Evolutionary conservation across 2,329 filamentous ascomycete genomes (phyloP), one percentile per base, ranked within the genome.

Genomic region (Neofusicoccum ribis): DNA sequence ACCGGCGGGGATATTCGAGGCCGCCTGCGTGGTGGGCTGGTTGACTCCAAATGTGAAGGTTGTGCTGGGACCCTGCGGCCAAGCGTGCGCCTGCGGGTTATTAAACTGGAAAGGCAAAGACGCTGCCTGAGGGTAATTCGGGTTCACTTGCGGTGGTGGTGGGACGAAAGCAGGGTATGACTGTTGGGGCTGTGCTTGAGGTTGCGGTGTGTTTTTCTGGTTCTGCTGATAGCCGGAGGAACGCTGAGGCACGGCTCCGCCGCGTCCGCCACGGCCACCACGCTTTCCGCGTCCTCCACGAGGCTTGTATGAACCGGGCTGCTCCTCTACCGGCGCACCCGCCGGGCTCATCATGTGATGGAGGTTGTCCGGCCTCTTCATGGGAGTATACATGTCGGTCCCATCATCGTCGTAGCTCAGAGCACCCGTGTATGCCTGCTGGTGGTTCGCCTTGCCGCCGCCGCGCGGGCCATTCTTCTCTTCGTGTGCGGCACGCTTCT

Each of bases 311-410:
- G 63, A 74, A 72, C 75, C 76, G 12, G 58, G 63, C 56, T 59
- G 70, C 62, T 76, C 71, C 69, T 76, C 73, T 17, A 77, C 67
- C 23, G 77, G 77, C 17, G 77, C 75, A 39, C 73, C 74, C 46
- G 76, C 76, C 20, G 66, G 67, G n/a, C 76, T 75, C 56, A 60
- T 60, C 70, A 82, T 80, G 51, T 81, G 73, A 46, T 79, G 76
- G 50, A 83, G 78, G 64, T 82, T 79, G 46, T 81, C 79, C 3
- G 81, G 81, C 52, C 81, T 72, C 51, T 79, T 77, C 20, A 83
- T 74, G 6, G 81, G 81, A 41, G 75, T 81, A 70, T 83, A 83
- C 75, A 81, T 81, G 47, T 80, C 80, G 6, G 75, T 70, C 23
- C 77, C 76, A 27, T 80, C 78, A 43, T 81, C 79, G 59, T 74